Evolutionary conservation across 805 yeast species (phyloP).

Genomic region (Myxozyma sirexii): DNA sequence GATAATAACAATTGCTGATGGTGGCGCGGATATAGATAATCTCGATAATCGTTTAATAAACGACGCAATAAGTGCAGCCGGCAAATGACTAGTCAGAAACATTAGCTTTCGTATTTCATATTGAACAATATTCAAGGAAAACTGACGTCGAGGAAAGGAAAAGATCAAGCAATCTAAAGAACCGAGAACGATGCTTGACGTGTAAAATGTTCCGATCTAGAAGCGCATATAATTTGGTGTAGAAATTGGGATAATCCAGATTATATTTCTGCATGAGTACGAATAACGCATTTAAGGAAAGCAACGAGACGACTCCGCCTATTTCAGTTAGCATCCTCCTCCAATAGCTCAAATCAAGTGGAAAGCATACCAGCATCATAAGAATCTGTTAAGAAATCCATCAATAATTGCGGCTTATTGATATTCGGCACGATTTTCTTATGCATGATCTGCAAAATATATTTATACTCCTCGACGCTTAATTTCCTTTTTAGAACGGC

Average conservation of each 20-base stretch:
- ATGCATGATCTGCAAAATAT: slow-evolving; percentile 70
- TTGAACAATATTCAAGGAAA: too few species aligned
- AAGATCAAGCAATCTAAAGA: slow-evolving; percentile 81
- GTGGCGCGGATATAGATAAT: slow-evolving; percentile 74
- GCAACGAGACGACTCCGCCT: slow-evolving; percentile 64
- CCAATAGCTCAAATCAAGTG: slow-evolving; percentile 33
- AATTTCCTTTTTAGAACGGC: slow-evolving; percentile 55
- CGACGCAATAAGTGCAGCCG: slow-evolving; percentile 81
- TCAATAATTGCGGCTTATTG: slow-evolving; percentile 74
- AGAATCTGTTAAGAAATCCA: slow-evolving; percentile 93
- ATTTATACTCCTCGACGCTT: slow-evolving; percentile 62
- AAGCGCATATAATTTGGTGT: slow-evolving; percentile 75
- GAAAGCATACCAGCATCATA: slow-evolving; percentile 49
- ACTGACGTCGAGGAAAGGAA: slow-evolving; percentile 72
- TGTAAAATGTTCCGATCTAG: slow-evolving; percentile 75
- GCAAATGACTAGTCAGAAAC: slow-evolving; percentile 56
- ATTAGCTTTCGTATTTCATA: background rate
- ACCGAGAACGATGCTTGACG: slow-evolving; percentile 80
- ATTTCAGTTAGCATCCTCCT: slow-evolving; percentile 19
- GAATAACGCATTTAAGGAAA: slow-evolving; percentile 86
- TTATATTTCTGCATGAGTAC: slow-evolving; percentile 79
- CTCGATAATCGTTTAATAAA: slow-evolving; percentile 83
- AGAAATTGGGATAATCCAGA: slow-evolving; percentile 90
- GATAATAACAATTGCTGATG: slow-evolving; percentile 82
- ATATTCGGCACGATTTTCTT: slow-evolving; percentile 81